Percentiles rank a stretch among this genome's conserved stretches.
These are phyloP conservation scores for Candida awuae DNA, from an alignment of 805 yeast genomes.

Conservation along the genomic window DNA sequence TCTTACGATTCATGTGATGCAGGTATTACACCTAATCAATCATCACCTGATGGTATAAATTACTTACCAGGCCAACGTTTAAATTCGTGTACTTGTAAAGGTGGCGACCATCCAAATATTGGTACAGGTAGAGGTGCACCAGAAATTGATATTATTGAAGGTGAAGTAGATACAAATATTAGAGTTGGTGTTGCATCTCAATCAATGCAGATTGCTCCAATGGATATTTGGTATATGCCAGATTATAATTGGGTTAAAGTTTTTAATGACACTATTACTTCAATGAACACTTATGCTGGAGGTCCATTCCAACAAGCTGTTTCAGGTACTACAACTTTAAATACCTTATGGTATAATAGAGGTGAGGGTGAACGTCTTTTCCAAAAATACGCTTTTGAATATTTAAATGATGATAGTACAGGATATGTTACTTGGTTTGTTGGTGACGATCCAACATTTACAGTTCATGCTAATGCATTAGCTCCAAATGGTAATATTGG, in stretches of 20 bases:
- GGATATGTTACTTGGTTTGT: constrained; percentile 86
- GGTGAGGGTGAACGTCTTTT: constrained; percentile 44
- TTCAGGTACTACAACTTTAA: constrained; percentile 72
- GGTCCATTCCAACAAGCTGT: constrained; percentile 93
- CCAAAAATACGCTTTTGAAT: constrained; percentile 77
- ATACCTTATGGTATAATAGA: constrained; percentile 72
- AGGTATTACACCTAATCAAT: constrained; percentile 91
- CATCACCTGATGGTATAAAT: constrained; percentile 82
- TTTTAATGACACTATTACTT: constrained; percentile 57
- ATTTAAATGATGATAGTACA: constrained; percentile 53
- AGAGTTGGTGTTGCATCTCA: constrained; percentile 74
- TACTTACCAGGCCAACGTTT: constrained; percentile 80
- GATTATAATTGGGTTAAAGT: constrained; percentile 76
- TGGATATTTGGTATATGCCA: constrained; percentile 90
- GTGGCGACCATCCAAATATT: constrained; percentile 78
- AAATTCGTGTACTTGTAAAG: constrained; percentile 69
- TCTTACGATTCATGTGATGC: constrained; percentile 82
- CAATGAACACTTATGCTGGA: constrained; percentile 84
- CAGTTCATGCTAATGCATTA: constrained; percentile 64
- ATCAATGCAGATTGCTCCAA: constrained; percentile 87
- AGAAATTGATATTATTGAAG: constrained; percentile 89
- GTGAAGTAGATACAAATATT: constrained; percentile 51
- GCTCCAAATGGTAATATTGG: constrained; percentile 89
- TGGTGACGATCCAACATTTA: constrained; percentile 70
- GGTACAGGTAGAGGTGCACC: constrained; percentile 94